Evolutionary conservation across 2,329 filamentous ascomycete genomes (phyloP).

Genomic region (Fusarium sp.): DNA sequence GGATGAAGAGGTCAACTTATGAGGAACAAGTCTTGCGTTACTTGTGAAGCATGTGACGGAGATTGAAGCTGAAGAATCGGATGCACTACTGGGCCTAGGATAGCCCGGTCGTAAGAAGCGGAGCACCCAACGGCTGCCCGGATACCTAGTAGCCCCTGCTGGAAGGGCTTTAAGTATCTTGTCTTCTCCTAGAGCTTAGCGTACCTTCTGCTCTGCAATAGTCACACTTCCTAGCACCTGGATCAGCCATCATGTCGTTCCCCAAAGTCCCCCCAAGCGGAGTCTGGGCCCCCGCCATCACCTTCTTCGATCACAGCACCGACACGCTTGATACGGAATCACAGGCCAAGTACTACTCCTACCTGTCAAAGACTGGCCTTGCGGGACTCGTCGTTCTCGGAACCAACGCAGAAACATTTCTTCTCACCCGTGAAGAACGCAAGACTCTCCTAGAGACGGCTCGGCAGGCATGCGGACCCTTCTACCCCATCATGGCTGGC

Average conservation of each 20-base stretch:
- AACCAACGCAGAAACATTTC: constrained; percentile 68
- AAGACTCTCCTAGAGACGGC: constrained; percentile 67
- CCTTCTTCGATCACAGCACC: constrained; percentile 63
- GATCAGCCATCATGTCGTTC: constrained; percentile 21
- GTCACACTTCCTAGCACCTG: not conserved
- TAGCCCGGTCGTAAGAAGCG: not conserved
- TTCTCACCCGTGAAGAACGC: constrained; percentile 69
- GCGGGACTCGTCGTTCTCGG: constrained; percentile 65
- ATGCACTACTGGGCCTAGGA: not conserved
- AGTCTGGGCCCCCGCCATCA: constrained; percentile 66
- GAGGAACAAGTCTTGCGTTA: not conserved
- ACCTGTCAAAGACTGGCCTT: constrained; percentile 62
- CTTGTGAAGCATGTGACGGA: not conserved
- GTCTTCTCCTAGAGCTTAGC: not conserved
- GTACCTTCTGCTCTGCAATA: not conserved
- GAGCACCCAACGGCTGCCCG: not conserved
- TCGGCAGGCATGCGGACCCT: constrained; percentile 82
- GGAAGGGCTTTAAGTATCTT: constrained; percentile 34
- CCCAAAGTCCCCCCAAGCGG: constrained; percentile 45
- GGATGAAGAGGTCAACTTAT: not conserved
- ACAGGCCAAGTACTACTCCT: constrained; percentile 63
- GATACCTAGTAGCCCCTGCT: not conserved
- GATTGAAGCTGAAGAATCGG: not conserved
- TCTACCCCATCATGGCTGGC: constrained; percentile 86
- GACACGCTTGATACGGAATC: constrained; percentile 61